Conservation (phyloP, 2,329 filamentous ascomycete species). For the Endocalyx cinctus region DNA sequence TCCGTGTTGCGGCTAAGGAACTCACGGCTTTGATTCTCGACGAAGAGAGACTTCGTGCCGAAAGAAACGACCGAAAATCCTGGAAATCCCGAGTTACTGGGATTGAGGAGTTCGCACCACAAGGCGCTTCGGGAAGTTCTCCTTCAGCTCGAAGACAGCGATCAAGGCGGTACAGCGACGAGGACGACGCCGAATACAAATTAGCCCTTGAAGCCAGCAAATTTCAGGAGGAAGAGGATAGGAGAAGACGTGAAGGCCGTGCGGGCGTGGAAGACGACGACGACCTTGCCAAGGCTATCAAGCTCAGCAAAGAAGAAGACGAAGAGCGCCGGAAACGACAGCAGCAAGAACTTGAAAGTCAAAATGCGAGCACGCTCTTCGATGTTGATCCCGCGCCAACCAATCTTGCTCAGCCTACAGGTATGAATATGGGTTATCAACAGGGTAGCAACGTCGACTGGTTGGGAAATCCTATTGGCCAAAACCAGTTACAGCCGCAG, state of each 20-base stretch:
- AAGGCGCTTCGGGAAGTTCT: conserved; percentile 35
- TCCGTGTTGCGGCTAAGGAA: conserved; percentile 93
- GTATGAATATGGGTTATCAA: conserved; percentile 95
- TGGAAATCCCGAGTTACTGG: conserved; percentile 97
- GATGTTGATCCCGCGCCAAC: conserved; percentile 63
- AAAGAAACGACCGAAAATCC: conserved; percentile 84
- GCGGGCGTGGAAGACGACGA: conserved; percentile 66
- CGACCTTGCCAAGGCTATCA: conserved; percentile 90
- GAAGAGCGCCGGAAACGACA: conserved; percentile 80
- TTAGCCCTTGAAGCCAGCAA: conserved; percentile 94
- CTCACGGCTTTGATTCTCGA: conserved; percentile 87
- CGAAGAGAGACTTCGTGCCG: conserved; percentile 84
- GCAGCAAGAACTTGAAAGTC: conserved; percentile 79
- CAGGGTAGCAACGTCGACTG: conserved; percentile 96
- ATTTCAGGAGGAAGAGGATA: conserved; percentile 88
- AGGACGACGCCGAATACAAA: conserved; percentile 86
- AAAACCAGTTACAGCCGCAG: conserved; percentile 69
- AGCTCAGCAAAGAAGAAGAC: conserved; percentile 91
- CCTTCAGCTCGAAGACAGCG: conserved; percentile 40
- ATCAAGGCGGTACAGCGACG: conserved; percentile 49
- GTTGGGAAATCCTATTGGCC: conserved; percentile 90
- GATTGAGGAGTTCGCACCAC: conserved; percentile 71
- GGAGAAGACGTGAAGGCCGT: conserved; percentile 63
- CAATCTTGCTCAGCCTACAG: conserved; percentile 70
- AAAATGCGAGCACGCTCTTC: conserved; percentile 82